phyloP scores from a whole-genome alignment of 1,139 yeast genomes.

The Kodamaea plutei region DNA sequence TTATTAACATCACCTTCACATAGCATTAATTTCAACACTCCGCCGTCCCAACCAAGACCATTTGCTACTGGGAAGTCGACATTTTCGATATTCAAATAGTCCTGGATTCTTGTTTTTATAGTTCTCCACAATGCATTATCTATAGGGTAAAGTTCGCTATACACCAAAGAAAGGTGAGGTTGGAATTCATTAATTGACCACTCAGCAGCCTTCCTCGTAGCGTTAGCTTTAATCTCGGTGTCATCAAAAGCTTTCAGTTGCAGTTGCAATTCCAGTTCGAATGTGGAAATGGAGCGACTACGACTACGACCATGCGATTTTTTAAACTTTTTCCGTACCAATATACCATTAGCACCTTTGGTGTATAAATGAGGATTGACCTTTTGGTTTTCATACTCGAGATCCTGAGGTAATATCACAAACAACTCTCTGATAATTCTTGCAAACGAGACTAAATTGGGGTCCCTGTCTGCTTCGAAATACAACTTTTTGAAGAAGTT shows the following conservation, averaged over 20 bases:
- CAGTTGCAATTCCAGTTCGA: neutral
- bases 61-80: conserved; percentile 29
- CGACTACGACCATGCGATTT: conserved; percentile 13
- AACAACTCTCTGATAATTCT: conserved; percentile 67
- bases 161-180: conserved; percentile 74
- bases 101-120: conserved; percentile 65
- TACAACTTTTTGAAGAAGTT: conserved; percentile 47
- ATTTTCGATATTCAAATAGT: conserved; percentile 54
- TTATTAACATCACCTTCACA: conserved; percentile 75
- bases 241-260: conserved; percentile 19
- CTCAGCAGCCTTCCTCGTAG: conserved; percentile 37
- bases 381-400: conserved; percentile 32
- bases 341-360: conserved; percentile 31
- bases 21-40: conserved; percentile 62
- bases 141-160: conserved; percentile 63
- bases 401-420: conserved; percentile 43
- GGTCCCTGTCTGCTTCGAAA: conserved; percentile 51
- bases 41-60: conserved; percentile 58
- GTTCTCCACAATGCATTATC: conserved; percentile 68
- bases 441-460: conserved; percentile 63
- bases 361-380: conserved; percentile 41
- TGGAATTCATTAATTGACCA: conserved; percentile 61
- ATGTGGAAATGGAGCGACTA: conserved; percentile 3
- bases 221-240: conserved; percentile 19
- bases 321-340: conserved; percentile 25